A percentile compares a stretch with the other conserved stretches of the same genome.
phyloP scores from a whole-genome alignment of 306 rosid genomes.

The Lathyrus oleraceus region DNA sequence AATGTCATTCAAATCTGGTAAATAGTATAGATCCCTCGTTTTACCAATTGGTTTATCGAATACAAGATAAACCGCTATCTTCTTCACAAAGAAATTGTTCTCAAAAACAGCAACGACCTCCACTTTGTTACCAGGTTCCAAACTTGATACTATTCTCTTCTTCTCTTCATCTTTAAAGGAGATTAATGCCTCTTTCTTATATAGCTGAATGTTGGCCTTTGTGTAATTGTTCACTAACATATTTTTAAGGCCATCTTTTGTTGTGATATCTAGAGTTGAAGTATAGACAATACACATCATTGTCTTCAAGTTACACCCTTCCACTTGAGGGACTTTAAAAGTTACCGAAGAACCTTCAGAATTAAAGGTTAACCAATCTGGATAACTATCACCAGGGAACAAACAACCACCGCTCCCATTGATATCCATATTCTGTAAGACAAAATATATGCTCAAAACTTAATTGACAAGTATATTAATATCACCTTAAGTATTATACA shows the following conservation, averaged over 20 bases:
- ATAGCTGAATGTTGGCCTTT: constrained; percentile 19
- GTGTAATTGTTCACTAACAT: constrained; percentile 22
- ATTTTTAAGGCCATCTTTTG: not conserved
- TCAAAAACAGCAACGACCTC: too few relatives aligned
- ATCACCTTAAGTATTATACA: too few relatives aligned
- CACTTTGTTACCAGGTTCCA: not conserved
- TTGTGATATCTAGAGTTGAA: not conserved
- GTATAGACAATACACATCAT: not conserved
- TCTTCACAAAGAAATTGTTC: too few relatives aligned
- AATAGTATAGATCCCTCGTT: too few relatives aligned
- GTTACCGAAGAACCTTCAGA: constrained; percentile 3
- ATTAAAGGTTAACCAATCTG: constrained; percentile 23
- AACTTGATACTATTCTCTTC: not conserved
- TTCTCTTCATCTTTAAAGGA: constrained; percentile 14
- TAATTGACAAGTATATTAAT: too few relatives aligned
- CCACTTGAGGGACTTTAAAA: constrained; percentile 29
- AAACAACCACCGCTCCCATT: too few relatives aligned
- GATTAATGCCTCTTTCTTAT: constrained; percentile 3
- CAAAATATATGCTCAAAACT: too few relatives aligned
- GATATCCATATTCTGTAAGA: not conserved
- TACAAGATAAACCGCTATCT: too few relatives aligned
- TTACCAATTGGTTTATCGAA: too few relatives aligned
- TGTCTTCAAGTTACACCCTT: constrained; percentile 26
- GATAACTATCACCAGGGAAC: constrained; percentile 15
- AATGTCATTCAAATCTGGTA: too few relatives aligned